Conservation (phyloP, 164 flowering plant species). For the Amborella trichopoda region DNA sequence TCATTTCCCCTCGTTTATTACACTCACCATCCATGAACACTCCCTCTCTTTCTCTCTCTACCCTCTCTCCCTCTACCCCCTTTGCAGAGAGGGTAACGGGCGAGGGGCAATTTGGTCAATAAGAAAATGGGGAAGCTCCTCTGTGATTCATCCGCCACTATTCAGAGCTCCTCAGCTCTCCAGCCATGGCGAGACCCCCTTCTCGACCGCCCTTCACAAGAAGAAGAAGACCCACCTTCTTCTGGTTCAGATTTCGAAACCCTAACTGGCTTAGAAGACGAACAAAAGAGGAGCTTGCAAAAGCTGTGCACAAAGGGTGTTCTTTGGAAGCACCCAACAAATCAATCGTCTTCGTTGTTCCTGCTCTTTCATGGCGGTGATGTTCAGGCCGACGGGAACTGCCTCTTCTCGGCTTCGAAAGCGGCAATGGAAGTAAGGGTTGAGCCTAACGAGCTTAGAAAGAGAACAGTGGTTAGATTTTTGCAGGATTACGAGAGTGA, state of each 20-base stretch:
- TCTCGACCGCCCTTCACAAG: slow-evolving; percentile 8
- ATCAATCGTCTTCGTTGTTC: slow-evolving; percentile 31
- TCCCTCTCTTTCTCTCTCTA: slow-evolving; percentile 20
- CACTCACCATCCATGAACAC: too few species aligned
- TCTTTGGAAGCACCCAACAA: slow-evolving; percentile 56
- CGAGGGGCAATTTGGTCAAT: neutral
- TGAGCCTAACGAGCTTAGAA: slow-evolving; percentile 51
- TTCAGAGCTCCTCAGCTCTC: slow-evolving; percentile 20
- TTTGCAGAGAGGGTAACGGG: slow-evolving; percentile 6
- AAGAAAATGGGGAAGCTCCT: slow-evolving; percentile 45
- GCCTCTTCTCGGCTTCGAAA: slow-evolving; percentile 73
- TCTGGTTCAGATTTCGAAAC: slow-evolving; percentile 35
- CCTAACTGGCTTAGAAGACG: slow-evolving; percentile 72
- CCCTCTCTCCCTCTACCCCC: slow-evolving; percentile 16
- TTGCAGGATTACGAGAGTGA: too few species aligned
- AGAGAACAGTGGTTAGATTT: slow-evolving; percentile 69
- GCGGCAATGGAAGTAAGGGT: slow-evolving; percentile 35
- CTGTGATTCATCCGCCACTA: slow-evolving; percentile 38
- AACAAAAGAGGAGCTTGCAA: slow-evolving; percentile 43
- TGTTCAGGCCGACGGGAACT: slow-evolving; percentile 89
- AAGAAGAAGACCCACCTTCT: slow-evolving; percentile 12
- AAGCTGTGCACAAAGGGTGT: slow-evolving; percentile 54
- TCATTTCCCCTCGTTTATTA: too few species aligned
- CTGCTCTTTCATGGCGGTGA: slow-evolving; percentile 80
- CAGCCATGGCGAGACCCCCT: slow-evolving; percentile 20